phyloP scores from a whole-genome alignment of 441 rosid species.

The Mallotus japonicus region DNA sequence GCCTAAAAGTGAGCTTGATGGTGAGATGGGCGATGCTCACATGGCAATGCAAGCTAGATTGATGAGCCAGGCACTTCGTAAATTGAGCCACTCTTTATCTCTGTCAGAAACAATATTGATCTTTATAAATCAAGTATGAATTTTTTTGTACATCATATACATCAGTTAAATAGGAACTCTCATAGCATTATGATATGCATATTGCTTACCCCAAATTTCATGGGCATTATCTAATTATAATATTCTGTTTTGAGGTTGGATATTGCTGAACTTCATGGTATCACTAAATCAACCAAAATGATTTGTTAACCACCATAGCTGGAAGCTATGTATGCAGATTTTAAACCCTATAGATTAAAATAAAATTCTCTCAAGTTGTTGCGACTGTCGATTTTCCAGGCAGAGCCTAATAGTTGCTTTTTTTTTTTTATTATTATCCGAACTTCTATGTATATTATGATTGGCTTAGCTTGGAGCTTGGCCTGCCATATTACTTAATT shows the following conservation, averaged over 20 bases:
- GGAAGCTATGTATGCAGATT: background rate
- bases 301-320: background rate
- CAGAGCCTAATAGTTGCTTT: too few species aligned
- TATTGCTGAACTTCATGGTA: background rate
- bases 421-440: too few species aligned
- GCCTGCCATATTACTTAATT: background rate
- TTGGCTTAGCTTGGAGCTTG: background rate
- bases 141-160: conserved; percentile 12
- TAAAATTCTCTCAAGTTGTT: too few species aligned
- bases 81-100: conserved; percentile 89
- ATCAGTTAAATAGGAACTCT: background rate
- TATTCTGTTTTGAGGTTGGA: background rate
- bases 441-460: background rate
- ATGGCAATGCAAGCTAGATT: conserved; percentile 99
- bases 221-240: background rate
- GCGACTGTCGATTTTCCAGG: background rate
- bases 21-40: conserved; percentile 99
- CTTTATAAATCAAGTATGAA: conserved; percentile 82
- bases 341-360: background rate
- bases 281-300: background rate
- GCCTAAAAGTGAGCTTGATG: conserved; percentile 96
- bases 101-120: conserved; percentile 75
- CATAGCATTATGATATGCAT: background rate
- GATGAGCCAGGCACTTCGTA: conserved; percentile 98
- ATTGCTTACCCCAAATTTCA: background rate